phyloP scores from a whole-genome alignment of 768 basidiomycete species.

The Asterophora lycoperdoides region DNA sequence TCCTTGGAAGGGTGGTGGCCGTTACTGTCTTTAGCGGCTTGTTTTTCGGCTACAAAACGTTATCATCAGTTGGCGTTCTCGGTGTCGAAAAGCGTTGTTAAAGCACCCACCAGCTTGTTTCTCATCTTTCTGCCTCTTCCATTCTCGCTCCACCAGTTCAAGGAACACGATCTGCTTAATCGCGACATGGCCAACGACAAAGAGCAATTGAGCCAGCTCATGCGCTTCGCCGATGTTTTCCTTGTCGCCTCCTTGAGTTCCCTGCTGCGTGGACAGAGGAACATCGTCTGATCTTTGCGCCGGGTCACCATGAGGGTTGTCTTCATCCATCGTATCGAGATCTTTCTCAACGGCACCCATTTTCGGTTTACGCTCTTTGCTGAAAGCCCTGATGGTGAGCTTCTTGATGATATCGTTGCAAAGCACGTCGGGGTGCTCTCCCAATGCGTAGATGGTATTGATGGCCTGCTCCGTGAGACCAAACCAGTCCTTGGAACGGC shows the following conservation, averaged over 20 bases:
- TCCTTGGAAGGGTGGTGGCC: conserved; percentile 47
- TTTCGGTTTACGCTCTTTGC: conserved; percentile 26
- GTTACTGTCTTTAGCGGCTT: conserved; percentile 30
- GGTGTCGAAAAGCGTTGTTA: not conserved
- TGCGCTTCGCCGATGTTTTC: conserved; percentile 74
- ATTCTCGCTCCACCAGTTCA: conserved; percentile 92
- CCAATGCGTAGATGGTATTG: conserved; percentile 93
- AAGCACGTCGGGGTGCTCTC: conserved; percentile 86
- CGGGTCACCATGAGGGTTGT: conserved; percentile 32
- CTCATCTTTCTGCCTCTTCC: conserved; percentile 95
- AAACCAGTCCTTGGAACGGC: conserved; percentile 91
- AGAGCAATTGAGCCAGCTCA: conserved; percentile 88
- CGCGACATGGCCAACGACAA: conserved; percentile 93
- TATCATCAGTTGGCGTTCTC: not conserved
- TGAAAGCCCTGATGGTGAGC: conserved; percentile 72
- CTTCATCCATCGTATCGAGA: conserved; percentile 54
- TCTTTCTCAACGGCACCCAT: conserved; percentile 28
- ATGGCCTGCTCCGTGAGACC: conserved; percentile 94
- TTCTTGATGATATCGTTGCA: conserved; percentile 80
- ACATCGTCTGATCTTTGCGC: conserved; percentile 28
- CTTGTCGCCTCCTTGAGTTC: conserved; percentile 21
- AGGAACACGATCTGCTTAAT: conserved; percentile 97
- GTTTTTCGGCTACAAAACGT: conserved; percentile 52
- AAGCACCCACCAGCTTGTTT: conserved; percentile 61
- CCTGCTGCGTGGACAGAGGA: conserved; percentile 22